phyloP scores from a whole-genome alignment of 495 filamentous ascomycete species.

The Aspergillus nanangensis region DNA sequence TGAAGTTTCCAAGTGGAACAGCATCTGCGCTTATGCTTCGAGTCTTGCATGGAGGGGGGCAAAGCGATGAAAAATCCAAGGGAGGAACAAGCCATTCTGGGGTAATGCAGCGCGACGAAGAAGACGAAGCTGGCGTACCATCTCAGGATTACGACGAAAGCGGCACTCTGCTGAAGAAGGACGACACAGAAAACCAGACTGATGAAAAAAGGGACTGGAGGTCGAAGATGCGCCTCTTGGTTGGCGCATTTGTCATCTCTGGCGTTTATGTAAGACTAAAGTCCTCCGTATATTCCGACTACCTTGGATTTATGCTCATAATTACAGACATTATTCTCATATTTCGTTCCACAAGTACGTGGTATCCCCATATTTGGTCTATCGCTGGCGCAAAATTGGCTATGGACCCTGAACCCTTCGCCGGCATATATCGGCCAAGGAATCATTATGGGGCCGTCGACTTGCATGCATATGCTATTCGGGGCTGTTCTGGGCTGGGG shows the following conservation, averaged over 20 bases:
- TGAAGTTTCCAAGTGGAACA: constrained; percentile 92
- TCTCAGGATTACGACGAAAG: constrained; percentile 13
- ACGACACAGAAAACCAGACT: constrained; percentile 21
- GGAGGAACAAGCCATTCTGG: constrained; percentile 8
- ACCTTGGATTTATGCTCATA: constrained; percentile 16
- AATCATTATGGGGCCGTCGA: constrained; percentile 82
- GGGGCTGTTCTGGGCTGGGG: constrained; percentile 91
- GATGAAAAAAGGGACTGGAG: constrained; percentile 52
- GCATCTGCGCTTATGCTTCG: constrained; percentile 91
- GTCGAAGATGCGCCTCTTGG: constrained; percentile 55
- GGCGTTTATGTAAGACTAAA: constrained; percentile 45
- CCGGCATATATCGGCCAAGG: constrained; percentile 84
- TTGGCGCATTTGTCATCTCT: constrained; percentile 54
- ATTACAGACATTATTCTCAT: constrained; percentile 73
- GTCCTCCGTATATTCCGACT: background rate
- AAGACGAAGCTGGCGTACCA: constrained; percentile 6
- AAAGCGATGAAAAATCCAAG: constrained; percentile 23
- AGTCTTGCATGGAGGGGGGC: constrained; percentile 68
- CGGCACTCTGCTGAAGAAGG: constrained; percentile 19
- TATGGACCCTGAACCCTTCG: constrained; percentile 95
- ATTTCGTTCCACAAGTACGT: constrained; percentile 83
- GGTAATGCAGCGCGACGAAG: constrained; percentile 10
- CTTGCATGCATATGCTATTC: constrained; percentile 92
- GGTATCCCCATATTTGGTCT: constrained; percentile 81
- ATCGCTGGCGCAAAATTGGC: constrained; percentile 70